Evolutionary conservation across 768 basidiomycete species (phyloP).

Genomic region (Rhizopogon roseolus): DNA sequence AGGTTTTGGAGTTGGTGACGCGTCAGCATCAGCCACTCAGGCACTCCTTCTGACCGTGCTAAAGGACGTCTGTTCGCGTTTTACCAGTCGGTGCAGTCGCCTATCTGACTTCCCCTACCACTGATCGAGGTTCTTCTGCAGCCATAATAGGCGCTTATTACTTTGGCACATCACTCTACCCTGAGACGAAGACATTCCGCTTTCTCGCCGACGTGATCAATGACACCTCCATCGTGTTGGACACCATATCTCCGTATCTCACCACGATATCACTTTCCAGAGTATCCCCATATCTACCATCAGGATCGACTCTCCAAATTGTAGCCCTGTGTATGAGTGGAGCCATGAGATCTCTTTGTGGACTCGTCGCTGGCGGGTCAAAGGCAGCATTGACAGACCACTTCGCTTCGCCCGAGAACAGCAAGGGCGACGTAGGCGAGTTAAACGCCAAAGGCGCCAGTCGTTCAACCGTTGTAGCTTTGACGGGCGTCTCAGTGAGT

Average conservation of each 20-base stretch:
- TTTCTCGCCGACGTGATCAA: constrained; percentile 65
- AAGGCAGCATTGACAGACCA: constrained; percentile 67
- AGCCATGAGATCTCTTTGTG: constrained; percentile 52
- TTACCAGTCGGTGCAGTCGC: constrained; percentile 46
- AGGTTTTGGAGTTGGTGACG: constrained; percentile 71
- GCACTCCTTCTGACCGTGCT: constrained; percentile 62
- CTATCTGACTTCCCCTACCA: not conserved
- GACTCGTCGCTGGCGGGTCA: constrained; percentile 62
- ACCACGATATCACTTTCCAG: constrained; percentile 24
- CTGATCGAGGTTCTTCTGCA: constrained; percentile 16
- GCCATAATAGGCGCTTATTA: constrained; percentile 61
- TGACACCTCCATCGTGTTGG: constrained; percentile 54
- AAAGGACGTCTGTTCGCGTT: constrained; percentile 58
- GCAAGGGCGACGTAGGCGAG: constrained; percentile 63
- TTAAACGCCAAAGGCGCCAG: constrained; percentile 70
- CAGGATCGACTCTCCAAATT: constrained; percentile 34
- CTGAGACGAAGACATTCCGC: constrained; percentile 69
- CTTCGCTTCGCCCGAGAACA: constrained; percentile 47
- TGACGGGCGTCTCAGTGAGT: constrained; percentile 63
- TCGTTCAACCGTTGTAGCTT: constrained; percentile 65
- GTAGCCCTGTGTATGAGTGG: constrained; percentile 54
- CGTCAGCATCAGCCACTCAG: constrained; percentile 59
- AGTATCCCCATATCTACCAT: constrained; percentile 28
- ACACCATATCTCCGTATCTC: constrained; percentile 55
- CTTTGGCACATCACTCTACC: constrained; percentile 58